Percentiles rank a stretch among this genome's conserved stretches.
phyloP scores from a whole-genome alignment of 1,284 basidiomycete genomes.

The Bondarzewia mesenterica region DNA sequence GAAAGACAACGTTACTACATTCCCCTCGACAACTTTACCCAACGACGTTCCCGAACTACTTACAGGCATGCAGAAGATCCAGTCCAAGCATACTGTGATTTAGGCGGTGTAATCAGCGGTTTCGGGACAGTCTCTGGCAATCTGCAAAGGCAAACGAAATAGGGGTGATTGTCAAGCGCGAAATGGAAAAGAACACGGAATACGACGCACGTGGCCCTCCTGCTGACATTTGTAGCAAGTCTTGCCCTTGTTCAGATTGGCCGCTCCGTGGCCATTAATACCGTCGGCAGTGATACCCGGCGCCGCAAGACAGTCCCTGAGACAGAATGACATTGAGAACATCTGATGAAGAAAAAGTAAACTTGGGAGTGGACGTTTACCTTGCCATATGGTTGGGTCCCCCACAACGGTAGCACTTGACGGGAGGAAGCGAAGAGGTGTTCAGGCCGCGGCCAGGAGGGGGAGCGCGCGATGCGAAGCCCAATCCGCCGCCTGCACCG shows the following conservation, averaged over 20 bases:
- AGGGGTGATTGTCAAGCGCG: background rate
- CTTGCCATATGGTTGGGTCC: constrained; percentile 78
- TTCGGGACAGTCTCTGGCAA: constrained; percentile 74
- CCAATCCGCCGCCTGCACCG: constrained; percentile 30
- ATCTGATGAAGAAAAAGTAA: background rate
- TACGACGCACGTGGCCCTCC: constrained; percentile 65
- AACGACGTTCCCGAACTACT: no score
- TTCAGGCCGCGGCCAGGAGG: constrained; percentile 68
- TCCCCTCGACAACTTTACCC: no score
- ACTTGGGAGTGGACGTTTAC: constrained; percentile 26
- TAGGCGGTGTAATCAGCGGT: constrained; percentile 27
- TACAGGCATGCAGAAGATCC: background rate
- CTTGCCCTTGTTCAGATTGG: constrained; percentile 50
- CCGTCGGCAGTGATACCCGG: constrained; percentile 47
- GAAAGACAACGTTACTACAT: no score
- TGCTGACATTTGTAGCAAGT: constrained; percentile 83
- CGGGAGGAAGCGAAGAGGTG: constrained; percentile 66
- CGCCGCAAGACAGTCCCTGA: constrained; percentile 72
- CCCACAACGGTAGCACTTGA: constrained; percentile 79
- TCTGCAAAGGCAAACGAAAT: constrained; percentile 30
- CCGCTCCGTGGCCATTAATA: constrained; percentile 23
- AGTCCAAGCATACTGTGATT: background rate
- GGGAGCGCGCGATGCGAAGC: constrained; percentile 57
- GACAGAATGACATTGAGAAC: background rate
- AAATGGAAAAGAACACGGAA: background rate